Evolutionary conservation across 768 basidiomycete genomes (phyloP).

Genomic region (Mycena crocata): DNA sequence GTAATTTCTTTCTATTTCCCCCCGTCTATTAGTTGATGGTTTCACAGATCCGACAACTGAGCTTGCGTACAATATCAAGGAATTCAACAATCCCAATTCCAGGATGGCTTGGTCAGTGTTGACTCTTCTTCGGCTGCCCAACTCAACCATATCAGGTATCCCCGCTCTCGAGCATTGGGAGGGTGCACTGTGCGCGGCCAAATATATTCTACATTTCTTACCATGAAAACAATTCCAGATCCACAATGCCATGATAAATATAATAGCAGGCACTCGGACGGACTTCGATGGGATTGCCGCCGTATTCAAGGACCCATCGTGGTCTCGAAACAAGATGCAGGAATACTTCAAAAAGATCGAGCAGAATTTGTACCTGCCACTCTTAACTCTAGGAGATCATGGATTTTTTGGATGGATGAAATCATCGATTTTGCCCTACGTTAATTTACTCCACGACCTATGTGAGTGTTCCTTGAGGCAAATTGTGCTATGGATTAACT

Average conservation of each 20-base stretch:
- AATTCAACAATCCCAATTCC: constrained; percentile 23
- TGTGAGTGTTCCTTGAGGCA: constrained; percentile 33
- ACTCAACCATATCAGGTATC: constrained; percentile 37
- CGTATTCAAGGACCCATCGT: constrained; percentile 40
- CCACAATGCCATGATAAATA: constrained; percentile 46
- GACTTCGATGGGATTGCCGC: constrained; percentile 43
- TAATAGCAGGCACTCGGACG: constrained; percentile 37
- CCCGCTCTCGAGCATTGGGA: constrained; percentile 42
- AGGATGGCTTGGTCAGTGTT: constrained; percentile 26
- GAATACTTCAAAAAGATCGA: constrained; percentile 43
- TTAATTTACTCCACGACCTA: constrained; percentile 28
- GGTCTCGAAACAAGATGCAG: constrained; percentile 44
- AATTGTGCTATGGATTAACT: background rate
- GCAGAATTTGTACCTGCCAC: constrained; percentile 35
- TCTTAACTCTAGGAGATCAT: constrained; percentile 37
- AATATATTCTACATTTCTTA: background rate
- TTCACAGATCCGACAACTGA: constrained; percentile 19
- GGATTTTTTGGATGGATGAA: constrained; percentile 27
- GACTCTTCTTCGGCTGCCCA: background rate
- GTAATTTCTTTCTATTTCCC: background rate
- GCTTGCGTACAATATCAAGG: constrained; percentile 29
- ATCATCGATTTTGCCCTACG: constrained; percentile 39
- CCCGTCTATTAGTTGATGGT: background rate
- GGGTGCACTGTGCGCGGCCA: constrained; percentile 47
- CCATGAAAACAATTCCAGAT: constrained; percentile 27